These are phyloP conservation scores for Zasmidium cellare DNA, from an alignment of 2,329 filamentous ascomycete species.

Conservation along the genomic window DNA sequence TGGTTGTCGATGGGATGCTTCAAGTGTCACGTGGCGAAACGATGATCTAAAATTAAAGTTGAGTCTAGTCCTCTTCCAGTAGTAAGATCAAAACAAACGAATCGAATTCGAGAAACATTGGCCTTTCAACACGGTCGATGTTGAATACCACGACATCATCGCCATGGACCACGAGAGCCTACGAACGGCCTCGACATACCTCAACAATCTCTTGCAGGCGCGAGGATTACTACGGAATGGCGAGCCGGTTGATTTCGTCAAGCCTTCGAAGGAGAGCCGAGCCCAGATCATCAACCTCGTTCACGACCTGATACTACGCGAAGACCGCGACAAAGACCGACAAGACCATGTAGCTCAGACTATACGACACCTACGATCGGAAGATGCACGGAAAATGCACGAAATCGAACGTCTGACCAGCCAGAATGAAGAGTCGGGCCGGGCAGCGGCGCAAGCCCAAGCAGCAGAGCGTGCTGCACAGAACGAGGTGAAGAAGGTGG, in stretches of 20 bases:
- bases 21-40: too few species aligned
- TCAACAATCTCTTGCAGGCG: slow-evolving; percentile 66
- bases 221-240: slow-evolving; percentile 64
- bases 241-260: slow-evolving; percentile 76
- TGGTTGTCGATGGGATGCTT: too few species aligned
- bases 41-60: too few species aligned
- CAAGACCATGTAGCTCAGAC: slow-evolving; percentile 79
- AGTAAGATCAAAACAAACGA: too few species aligned
- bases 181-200: slow-evolving; percentile 62
- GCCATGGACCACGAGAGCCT: slow-evolving; percentile 54
- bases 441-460: slow-evolving; percentile 71
- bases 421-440: slow-evolving; percentile 59
- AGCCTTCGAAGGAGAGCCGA: slow-evolving; percentile 70
- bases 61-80: too few species aligned
- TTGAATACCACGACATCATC: neutral
- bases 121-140: slow-evolving; percentile 1
- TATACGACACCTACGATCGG: slow-evolving; percentile 72
- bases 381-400: slow-evolving; percentile 67
- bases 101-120: neutral
- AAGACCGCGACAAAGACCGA: slow-evolving; percentile 91
- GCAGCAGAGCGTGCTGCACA: slow-evolving; percentile 70
- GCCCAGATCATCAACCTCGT: slow-evolving; percentile 86
- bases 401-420: slow-evolving; percentile 22
- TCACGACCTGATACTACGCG: slow-evolving; percentile 85
- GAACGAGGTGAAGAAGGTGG: slow-evolving; percentile 79